Evolutionary conservation across 495 filamentous ascomycete genomes (phyloP).

Genomic region (Oidiodendron maius): DNA sequence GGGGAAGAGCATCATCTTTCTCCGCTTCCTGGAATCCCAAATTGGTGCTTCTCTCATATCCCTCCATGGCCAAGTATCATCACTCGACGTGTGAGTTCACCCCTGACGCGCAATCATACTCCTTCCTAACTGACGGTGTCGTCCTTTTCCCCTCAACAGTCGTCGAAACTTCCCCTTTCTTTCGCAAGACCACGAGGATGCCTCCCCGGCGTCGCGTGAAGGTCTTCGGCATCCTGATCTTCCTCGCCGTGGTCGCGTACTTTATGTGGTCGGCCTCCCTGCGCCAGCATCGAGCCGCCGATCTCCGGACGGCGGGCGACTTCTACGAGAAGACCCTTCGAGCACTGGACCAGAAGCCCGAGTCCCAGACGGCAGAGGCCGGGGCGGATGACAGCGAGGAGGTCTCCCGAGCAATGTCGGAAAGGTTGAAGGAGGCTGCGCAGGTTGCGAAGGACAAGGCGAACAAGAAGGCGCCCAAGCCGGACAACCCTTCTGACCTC

Average conservation of each 20-base stretch:
- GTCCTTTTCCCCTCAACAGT: too few relatives aligned
- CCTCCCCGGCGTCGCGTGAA: constrained; percentile 64
- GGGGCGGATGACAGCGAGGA: constrained; percentile 14
- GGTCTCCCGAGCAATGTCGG: constrained; percentile 12
- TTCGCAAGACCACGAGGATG: constrained; percentile 42
- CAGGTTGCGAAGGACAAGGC: constrained; percentile 50
- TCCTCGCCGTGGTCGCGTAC: constrained; percentile 49
- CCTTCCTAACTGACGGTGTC: too few relatives aligned
- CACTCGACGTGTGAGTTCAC: background rate
- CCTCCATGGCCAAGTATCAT: too few relatives aligned
- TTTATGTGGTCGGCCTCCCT: constrained; percentile 59
- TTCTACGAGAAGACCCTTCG: constrained; percentile 52
- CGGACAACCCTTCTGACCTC: constrained; percentile 38
- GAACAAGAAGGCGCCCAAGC: constrained; percentile 45
- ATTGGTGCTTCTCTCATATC: too few relatives aligned
- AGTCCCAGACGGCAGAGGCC: background rate
- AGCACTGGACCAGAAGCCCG: constrained; percentile 35
- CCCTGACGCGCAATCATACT: too few relatives aligned
- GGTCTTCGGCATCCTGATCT: constrained; percentile 47
- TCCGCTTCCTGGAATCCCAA: too few relatives aligned
- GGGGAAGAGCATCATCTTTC: too few relatives aligned
- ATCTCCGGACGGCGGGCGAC: constrained; percentile 34
- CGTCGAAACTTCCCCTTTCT: constrained; percentile 14
- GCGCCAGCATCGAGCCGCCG: constrained; percentile 35
- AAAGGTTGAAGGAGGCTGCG: constrained; percentile 35